Conservation (phyloP, 2,329 filamentous ascomycete genomes). For the Tolypocladium tropicale region DNA sequence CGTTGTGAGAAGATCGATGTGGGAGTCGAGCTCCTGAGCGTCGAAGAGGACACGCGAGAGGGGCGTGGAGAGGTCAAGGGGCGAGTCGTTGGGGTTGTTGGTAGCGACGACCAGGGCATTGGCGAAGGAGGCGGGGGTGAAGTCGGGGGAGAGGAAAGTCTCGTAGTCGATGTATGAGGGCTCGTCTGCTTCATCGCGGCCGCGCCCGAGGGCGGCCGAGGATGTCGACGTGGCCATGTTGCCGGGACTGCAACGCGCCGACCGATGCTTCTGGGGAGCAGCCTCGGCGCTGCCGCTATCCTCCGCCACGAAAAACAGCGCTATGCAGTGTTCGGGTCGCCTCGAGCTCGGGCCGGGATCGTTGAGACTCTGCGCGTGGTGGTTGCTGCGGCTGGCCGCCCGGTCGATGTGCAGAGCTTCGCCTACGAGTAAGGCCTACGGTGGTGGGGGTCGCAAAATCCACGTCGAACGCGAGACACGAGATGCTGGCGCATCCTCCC, state of each 20-base stretch:
- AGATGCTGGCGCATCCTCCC: neutral
- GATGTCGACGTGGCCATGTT: neutral
- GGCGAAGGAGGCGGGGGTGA: slow-evolving; percentile 73
- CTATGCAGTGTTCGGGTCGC: neutral
- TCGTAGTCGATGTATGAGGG: slow-evolving; percentile 95
- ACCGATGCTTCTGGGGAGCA: neutral
- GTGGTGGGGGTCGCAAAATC: neutral
- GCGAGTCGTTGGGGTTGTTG: slow-evolving; percentile 83
- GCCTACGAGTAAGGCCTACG: too few relatives aligned
- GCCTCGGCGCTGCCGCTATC: neutral
- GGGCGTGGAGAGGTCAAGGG: slow-evolving; percentile 87
- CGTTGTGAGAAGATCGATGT: slow-evolving; percentile 83
- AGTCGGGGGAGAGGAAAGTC: slow-evolving; percentile 72
- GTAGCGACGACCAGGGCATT: slow-evolving; percentile 82
- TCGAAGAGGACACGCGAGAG: slow-evolving; percentile 92
- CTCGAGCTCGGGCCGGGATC: neutral
- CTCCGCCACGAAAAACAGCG: neutral
- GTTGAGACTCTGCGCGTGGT: neutral
- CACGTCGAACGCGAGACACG: neutral
- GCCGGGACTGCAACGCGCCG: neutral
- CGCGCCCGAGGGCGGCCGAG: neutral
- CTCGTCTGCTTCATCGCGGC: slow-evolving; percentile 33
- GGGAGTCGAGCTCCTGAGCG: slow-evolving; percentile 91
- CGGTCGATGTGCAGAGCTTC: neutral
- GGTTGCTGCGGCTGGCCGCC: neutral